Evolutionary conservation across 179 eudicot species (phyloP).

Genomic region (Amaranthus tricolor): DNA sequence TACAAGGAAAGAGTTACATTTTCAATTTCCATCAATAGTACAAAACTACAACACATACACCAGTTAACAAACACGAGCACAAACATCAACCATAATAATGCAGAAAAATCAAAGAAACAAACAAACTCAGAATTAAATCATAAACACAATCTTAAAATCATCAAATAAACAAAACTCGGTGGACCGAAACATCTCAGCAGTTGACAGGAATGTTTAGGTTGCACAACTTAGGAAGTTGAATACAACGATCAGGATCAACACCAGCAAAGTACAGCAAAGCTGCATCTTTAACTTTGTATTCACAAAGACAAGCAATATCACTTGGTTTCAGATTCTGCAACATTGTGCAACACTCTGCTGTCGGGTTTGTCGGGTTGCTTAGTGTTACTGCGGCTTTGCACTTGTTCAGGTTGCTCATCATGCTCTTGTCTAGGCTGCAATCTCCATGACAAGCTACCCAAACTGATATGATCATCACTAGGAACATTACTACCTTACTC

Average conservation of each 20-base stretch:
- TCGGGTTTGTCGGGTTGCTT: constrained; percentile 43
- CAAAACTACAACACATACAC: background rate
- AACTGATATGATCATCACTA: constrained; percentile 16
- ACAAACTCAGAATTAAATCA: background rate
- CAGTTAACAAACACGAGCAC: background rate
- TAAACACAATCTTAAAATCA: background rate
- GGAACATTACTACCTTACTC: constrained; percentile 5
- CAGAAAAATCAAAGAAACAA: background rate
- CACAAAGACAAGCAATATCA: constrained; percentile 61
- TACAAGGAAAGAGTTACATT: constrained; percentile 7
- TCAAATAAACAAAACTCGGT: background rate
- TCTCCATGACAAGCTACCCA: constrained; percentile 25
- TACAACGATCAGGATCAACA: constrained; percentile 49
- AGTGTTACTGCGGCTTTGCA: constrained; percentile 54
- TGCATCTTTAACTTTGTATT: constrained; percentile 40
- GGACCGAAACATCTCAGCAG: constrained; percentile 27
- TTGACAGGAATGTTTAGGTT: constrained; percentile 36
- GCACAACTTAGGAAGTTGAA: constrained; percentile 29
- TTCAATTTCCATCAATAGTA: background rate
- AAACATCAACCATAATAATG: background rate
- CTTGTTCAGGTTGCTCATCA: constrained; percentile 32
- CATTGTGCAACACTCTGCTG: constrained; percentile 45
- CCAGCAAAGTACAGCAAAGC: constrained; percentile 50
- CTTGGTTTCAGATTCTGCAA: constrained; percentile 36
- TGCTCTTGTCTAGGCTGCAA: constrained; percentile 38